Conservation (phyloP, 352 stramenopile species). For the Globisporangium emineosum region DNA sequence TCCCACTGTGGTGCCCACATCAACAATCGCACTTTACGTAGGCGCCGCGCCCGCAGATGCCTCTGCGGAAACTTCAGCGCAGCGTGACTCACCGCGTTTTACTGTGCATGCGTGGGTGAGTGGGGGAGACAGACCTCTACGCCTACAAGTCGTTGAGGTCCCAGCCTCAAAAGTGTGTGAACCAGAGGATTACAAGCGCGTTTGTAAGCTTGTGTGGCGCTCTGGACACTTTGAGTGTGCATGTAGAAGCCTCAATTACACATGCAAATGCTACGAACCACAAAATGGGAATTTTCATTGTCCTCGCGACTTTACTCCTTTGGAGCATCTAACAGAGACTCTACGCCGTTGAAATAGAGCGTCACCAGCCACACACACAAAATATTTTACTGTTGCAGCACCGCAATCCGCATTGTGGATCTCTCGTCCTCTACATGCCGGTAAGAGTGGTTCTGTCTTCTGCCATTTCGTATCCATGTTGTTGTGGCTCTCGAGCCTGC, state of each 20-base stretch:
- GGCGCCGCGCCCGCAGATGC: background rate
- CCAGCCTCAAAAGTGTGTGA: background rate
- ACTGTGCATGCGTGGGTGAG: slow-evolving; percentile 5
- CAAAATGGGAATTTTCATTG: background rate
- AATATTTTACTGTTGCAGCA: background rate
- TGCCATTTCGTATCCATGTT: slow-evolving; percentile 3
- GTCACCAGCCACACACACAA: background rate
- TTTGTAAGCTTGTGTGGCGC: background rate
- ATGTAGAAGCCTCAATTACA: background rate
- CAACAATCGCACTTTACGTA: slow-evolving; percentile 4
- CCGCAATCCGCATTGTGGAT: background rate
- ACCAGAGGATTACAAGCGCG: background rate
- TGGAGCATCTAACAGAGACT: background rate
- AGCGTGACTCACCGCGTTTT: background rate
- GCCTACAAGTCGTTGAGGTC: background rate
- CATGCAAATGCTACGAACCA: background rate
- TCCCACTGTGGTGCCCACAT: background rate
- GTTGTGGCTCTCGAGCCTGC: background rate
- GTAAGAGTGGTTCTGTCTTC: background rate
- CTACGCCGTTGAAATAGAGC: background rate
- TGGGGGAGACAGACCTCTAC: background rate
- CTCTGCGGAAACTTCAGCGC: background rate
- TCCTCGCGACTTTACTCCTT: background rate
- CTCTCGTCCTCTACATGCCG: background rate
- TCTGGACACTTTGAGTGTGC: background rate